A percentile compares a stretch with the other conserved stretches of the same genome.
phyloP scores from a whole-genome alignment of 2,329 filamentous ascomycete genomes.

The Microascus cirrosus region DNA sequence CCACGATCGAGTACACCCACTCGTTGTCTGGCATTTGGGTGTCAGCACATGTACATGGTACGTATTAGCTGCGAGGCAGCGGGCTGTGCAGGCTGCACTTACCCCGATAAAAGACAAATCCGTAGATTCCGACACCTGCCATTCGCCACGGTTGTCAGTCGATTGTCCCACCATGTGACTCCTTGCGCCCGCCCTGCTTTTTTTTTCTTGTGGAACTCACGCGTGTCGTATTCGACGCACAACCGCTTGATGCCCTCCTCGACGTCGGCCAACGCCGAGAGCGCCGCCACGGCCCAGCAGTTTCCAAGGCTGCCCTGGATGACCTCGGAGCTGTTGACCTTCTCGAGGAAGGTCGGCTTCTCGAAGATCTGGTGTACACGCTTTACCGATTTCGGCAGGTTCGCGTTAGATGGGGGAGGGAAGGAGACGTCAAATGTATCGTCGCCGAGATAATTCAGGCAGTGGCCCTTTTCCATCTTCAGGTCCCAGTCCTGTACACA shows the following conservation, averaged over 20 bases:
- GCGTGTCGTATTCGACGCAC: conserved; percentile 64
- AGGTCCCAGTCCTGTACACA: conserved; percentile 50
- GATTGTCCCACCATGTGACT: neutral
- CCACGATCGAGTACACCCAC: conserved; percentile 85
- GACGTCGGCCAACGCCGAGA: conserved; percentile 68
- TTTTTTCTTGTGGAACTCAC: conserved; percentile 18
- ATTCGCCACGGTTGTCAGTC: conserved; percentile 22
- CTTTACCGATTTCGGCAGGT: conserved; percentile 63
- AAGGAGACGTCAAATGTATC: conserved; percentile 41
- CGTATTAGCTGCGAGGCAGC: neutral
- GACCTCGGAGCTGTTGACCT: conserved; percentile 60
- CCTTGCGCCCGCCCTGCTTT: neutral
- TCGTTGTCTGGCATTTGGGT: conserved; percentile 51
- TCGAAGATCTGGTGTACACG: conserved; percentile 66
- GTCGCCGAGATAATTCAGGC: conserved; percentile 39
- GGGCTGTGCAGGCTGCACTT: conserved; percentile 11
- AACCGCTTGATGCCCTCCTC: conserved; percentile 58
- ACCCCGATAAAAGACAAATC: conserved; percentile 74
- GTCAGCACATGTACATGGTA: neutral
- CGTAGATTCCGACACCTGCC: conserved; percentile 63
- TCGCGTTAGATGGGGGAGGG: conserved; percentile 31
- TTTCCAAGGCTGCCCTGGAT: conserved; percentile 70
- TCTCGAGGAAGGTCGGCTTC: conserved; percentile 55
- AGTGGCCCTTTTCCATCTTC: conserved; percentile 49
- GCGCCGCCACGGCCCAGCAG: conserved; percentile 72